Conservation (phyloP, 495 filamentous ascomycete species). For the Sphaerosporella brunnea region DNA sequence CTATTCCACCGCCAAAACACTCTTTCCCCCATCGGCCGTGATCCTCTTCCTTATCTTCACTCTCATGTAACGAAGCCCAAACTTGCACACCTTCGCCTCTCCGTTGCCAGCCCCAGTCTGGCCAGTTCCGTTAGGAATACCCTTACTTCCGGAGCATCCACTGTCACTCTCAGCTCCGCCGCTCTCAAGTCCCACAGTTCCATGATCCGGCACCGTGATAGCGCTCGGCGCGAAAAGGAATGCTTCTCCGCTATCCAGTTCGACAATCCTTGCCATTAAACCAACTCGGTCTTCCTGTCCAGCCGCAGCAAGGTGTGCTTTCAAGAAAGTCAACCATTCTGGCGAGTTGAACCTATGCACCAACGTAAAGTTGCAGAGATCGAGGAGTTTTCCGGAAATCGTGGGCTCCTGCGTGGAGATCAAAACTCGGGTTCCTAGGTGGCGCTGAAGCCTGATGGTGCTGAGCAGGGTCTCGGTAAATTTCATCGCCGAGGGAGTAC, state of each 20-base stretch:
- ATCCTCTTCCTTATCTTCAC: conserved; percentile 35
- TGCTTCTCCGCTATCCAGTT: conserved; percentile 22
- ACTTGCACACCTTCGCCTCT: conserved; percentile 24
- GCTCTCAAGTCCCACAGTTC: background rate
- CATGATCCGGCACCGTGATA: conserved; percentile 25
- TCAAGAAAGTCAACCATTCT: conserved; percentile 42
- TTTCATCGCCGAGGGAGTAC: conserved; percentile 27
- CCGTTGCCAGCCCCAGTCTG: background rate
- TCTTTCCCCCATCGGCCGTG: conserved; percentile 41
- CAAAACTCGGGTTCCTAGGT: conserved; percentile 44
- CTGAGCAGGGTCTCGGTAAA: conserved; percentile 47
- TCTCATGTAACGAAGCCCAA: conserved; percentile 35
- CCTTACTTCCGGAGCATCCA: too few relatives aligned
- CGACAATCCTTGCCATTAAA: conserved; percentile 16
- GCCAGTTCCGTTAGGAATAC: background rate
- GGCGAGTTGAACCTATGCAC: conserved; percentile 60
- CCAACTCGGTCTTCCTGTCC: conserved; percentile 3
- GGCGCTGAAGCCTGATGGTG: conserved; percentile 50
- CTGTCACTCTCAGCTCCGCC: too few relatives aligned
- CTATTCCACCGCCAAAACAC: conserved; percentile 24
- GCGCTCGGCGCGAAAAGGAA: conserved; percentile 26
- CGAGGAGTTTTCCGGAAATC: conserved; percentile 48
- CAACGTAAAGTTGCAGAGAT: conserved; percentile 51
- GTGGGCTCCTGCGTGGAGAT: conserved; percentile 70
- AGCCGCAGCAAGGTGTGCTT: conserved; percentile 38